Evolutionary conservation across 2,329 filamentous ascomycete species (phyloP).

Genomic region (Trichoderma afroharzianum): DNA sequence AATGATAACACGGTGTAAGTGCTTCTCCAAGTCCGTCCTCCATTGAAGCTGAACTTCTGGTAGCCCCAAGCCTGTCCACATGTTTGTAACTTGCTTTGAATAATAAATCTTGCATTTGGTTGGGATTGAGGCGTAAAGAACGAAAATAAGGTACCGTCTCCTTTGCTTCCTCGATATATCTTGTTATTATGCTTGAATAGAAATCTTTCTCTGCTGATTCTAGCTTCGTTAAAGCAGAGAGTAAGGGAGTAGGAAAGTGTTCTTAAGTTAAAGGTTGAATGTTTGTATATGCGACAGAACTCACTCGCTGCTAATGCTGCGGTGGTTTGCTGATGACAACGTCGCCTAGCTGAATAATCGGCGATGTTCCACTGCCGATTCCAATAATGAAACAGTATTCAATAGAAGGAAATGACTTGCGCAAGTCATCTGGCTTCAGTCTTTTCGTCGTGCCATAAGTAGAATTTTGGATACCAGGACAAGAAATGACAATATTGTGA

Average conservation of each 20-base stretch:
- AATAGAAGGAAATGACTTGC: background rate
- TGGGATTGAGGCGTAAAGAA: background rate
- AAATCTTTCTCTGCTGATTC: background rate
- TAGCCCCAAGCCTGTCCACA: background rate
- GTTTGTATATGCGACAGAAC: background rate
- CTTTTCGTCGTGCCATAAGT: fast-evolving
- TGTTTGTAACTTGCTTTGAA: background rate
- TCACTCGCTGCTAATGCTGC: background rate
- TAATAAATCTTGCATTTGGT: background rate
- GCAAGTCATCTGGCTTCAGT: background rate
- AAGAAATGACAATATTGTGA: background rate
- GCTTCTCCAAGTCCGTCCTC: background rate
- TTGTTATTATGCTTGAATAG: background rate
- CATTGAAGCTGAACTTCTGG: background rate
- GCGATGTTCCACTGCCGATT: background rate
- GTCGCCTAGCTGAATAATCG: background rate
- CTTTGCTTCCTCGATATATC: background rate
- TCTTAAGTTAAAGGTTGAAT: fast-evolving
- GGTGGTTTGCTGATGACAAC: background rate
- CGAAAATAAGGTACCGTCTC: background rate
- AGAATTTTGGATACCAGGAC: background rate
- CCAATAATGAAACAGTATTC: background rate
- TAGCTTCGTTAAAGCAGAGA: background rate
- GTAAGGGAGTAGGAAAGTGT: background rate
- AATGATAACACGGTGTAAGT: background rate